Base-by-base conservation (phyloP, 2,329 filamentous ascomycete species). In the Pseudomassariella vexata region DNA sequence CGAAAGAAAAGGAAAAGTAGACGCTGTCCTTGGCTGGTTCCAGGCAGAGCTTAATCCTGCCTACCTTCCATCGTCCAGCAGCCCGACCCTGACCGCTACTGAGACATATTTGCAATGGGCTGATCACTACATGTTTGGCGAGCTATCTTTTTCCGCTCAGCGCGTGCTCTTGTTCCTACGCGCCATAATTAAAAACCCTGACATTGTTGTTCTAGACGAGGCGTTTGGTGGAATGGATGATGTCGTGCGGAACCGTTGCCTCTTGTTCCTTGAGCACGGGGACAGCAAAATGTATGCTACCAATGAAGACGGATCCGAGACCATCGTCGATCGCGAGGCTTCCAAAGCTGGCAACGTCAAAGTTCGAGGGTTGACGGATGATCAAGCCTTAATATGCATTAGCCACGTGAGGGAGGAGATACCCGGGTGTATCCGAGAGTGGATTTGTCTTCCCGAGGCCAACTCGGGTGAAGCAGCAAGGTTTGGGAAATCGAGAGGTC, bases 341-440 rank as follows among this genome's bases (percentile, higher is more conserved):
- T 55, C 62, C 6, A 62, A 58, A 34, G 45, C 57, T 1, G 71
- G 64, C 0, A 50, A 54, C 2, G 65, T 76, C 2, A 65, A 59
- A 15, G 60, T 90, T 5, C 51, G 49, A 1, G 87, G 87, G 0
- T 58, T 95, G 35, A 68, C 70, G 2, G 65, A 77, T 1, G 57
- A 76, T 15, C 90, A 96, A 59, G 88, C 88, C 1, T 62, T 98
- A 33, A 73, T 96, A n/a, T 87, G 89, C 42, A 90, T 96, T 38
- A 92, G 87, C 39, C 92, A 98, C 60, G 71, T 90, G 39, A 80
- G 79, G 40, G 88, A 95, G 48, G 92, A 98, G 57, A 84, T 96
- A 8, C 92, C 92, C 0, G 79, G 82, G 30, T 82, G 80, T 44
- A 74, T 95, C 16, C 65, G 86, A 28, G 79, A 94, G 52, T 96